Percentiles rank a stretch among this genome's conserved stretches.
Evolutionary conservation across 2,329 filamentous ascomycete genomes (phyloP).

Genomic region (Blastomyces silverae): DNA sequence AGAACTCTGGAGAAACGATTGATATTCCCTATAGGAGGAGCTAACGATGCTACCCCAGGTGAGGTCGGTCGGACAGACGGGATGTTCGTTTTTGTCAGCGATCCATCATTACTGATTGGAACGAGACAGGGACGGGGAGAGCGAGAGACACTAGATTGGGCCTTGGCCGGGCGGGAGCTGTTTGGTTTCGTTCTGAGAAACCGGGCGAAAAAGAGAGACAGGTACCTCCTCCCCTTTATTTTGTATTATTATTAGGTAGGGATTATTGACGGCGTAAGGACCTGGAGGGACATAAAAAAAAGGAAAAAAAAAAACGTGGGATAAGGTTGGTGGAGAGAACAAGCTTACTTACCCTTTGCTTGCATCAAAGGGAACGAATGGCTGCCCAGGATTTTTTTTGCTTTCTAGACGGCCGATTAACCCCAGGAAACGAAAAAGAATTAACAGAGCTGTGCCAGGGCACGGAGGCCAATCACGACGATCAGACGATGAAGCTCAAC

Average conservation of each 20-base stretch:
- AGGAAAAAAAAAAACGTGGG: not conserved
- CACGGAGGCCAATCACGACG: not conserved
- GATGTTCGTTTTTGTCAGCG: conserved; percentile 8
- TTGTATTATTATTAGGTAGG: not conserved
- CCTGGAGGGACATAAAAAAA: not conserved
- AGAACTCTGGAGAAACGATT: not conserved
- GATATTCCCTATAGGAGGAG: not conserved
- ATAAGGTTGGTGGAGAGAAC: not conserved
- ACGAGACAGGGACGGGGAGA: not conserved
- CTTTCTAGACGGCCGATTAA: conserved; percentile 1
- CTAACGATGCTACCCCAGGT: not conserved
- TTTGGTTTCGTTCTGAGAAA: not conserved
- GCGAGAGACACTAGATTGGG: not conserved
- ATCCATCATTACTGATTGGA: not conserved
- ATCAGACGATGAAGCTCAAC: not conserved
- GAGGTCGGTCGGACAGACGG: conserved; percentile 13
- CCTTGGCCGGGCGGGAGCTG: not conserved
- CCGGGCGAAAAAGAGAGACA: too few relatives aligned
- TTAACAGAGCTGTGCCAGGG: not conserved
- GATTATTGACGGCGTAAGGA: not conserved
- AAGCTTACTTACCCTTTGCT: conserved; percentile 1
- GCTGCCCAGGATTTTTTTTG: too few relatives aligned
- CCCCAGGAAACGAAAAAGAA: not conserved
- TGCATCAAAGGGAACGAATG: not conserved
- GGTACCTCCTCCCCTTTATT: too few relatives aligned